phyloP scores from a whole-genome alignment of 2,329 filamentous ascomycete genomes.

The Fusarium virguliforme region DNA sequence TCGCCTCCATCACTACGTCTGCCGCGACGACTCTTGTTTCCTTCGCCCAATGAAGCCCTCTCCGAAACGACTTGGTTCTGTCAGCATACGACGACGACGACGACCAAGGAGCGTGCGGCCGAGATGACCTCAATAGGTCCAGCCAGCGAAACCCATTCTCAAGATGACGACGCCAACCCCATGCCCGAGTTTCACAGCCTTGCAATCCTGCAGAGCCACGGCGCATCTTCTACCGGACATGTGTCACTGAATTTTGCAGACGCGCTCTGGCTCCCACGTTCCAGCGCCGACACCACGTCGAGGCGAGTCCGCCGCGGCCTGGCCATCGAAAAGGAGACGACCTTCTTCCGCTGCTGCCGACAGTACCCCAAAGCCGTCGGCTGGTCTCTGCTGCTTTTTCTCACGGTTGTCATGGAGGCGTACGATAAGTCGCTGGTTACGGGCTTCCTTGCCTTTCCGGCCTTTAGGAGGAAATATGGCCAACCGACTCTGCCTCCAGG shows the following conservation, averaged over 20 bases:
- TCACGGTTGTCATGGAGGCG: constrained; percentile 49
- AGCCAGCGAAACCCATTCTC: constrained; percentile 34
- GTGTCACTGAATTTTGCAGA: constrained; percentile 27
- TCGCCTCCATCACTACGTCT: not conserved
- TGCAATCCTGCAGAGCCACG: constrained; percentile 21
- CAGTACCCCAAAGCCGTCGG: constrained; percentile 49
- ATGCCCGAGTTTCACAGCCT: constrained; percentile 41
- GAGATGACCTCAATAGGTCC: constrained; percentile 39
- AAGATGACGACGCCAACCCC: constrained; percentile 36
- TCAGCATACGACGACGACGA: constrained; percentile 27
- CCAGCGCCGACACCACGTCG: constrained; percentile 38
- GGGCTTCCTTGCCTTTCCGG: constrained; percentile 46
- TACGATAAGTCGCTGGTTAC: constrained; percentile 47
- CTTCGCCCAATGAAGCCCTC: constrained; percentile 1
- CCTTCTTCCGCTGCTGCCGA: constrained; percentile 39
- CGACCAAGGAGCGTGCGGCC: constrained; percentile 31
- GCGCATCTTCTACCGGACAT: constrained; percentile 29
- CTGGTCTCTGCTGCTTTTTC: constrained; percentile 48
- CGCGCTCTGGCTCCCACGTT: constrained; percentile 35
- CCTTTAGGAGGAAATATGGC: constrained; percentile 50
- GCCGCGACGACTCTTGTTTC: not conserved
- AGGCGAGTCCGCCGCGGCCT: constrained; percentile 41
- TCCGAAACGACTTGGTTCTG: constrained; percentile 32
- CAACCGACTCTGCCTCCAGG: constrained; percentile 32
- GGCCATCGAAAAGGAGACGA: constrained; percentile 38